These are phyloP conservation scores for Inonotus hispidus DNA, from an alignment of 1,284 basidiomycete species.

Conservation along the genomic window DNA sequence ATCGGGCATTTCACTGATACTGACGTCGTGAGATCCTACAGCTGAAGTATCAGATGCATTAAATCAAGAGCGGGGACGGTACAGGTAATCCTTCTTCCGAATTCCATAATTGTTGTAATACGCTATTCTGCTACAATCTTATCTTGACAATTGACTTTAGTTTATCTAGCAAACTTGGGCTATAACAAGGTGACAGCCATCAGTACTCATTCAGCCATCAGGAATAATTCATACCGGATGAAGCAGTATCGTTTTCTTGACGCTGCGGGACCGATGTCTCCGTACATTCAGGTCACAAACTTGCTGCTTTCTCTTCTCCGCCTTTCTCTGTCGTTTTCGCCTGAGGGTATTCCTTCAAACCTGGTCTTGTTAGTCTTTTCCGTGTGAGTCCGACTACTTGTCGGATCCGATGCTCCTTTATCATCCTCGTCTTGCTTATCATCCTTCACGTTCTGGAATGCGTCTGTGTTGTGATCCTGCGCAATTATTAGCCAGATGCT, in stretches of 20 bases:
- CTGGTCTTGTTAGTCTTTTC: conserved; percentile 1
- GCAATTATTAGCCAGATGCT: background rate
- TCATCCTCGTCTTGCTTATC: background rate
- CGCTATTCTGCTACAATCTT: too few relatives aligned
- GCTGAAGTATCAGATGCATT: too few relatives aligned
- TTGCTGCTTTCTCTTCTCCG: conserved; percentile 26
- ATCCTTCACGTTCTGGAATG: background rate
- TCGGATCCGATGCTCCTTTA: background rate
- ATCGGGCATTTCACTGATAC: too few relatives aligned
- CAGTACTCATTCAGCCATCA: too few relatives aligned
- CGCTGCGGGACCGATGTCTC: conserved; percentile 21
- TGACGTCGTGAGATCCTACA: too few relatives aligned
- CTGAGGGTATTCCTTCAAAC: background rate
- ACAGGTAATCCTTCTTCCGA: too few relatives aligned
- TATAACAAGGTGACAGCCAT: background rate
- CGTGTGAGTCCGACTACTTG: background rate
- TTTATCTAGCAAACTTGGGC: too few relatives aligned
- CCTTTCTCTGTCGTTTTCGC: conserved; percentile 24
- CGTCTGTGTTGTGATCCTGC: background rate
- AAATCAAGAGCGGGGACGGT: too few relatives aligned
- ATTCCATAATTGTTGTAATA: too few relatives aligned
- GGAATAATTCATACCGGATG: background rate
- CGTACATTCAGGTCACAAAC: conserved; percentile 28
- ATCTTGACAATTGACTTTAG: too few relatives aligned
- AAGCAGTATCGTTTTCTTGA: conserved; percentile 9